phyloP scores from a whole-genome alignment of 1,139 yeast species.

The Fermentozyma sake region DNA sequence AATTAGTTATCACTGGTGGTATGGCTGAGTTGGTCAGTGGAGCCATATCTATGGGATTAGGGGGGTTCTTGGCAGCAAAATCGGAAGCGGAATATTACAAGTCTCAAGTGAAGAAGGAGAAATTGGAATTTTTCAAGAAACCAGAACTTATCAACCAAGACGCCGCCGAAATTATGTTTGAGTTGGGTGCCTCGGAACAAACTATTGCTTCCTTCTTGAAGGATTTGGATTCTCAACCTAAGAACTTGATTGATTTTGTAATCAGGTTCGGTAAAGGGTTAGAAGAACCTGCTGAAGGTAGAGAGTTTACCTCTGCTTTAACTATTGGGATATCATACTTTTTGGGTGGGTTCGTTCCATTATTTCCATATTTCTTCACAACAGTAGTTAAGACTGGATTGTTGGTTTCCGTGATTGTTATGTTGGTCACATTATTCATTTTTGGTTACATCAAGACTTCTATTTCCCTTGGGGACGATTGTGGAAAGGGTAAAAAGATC shows the following conservation, averaged over 20 bases:
- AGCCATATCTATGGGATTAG: constrained; percentile 82
- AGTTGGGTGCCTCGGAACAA: constrained; percentile 63
- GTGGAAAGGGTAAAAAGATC: constrained; percentile 56
- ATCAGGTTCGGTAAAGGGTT: constrained; percentile 71
- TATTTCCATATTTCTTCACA: constrained; percentile 77
- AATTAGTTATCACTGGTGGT: constrained; percentile 78
- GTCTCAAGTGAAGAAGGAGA: constrained; percentile 68
- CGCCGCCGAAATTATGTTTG: constrained; percentile 67
- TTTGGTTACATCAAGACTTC: constrained; percentile 86
- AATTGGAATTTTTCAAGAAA: constrained; percentile 60
- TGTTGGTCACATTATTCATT: constrained; percentile 79
- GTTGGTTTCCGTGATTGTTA: constrained; percentile 67
- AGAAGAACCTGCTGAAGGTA: constrained; percentile 77
- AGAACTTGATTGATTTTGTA: constrained; percentile 64
- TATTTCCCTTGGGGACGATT: constrained; percentile 77
- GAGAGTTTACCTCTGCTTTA: constrained; percentile 70
- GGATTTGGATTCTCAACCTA: constrained; percentile 68
- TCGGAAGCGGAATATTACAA: constrained; percentile 71
- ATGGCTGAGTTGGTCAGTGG: constrained; percentile 82
- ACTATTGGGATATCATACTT: constrained; percentile 75
- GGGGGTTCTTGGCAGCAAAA: constrained; percentile 77
- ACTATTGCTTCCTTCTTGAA: constrained; percentile 62
- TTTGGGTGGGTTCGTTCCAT: constrained; percentile 78
- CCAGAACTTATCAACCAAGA: constrained; percentile 61
- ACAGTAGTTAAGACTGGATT: constrained; percentile 71